Base-by-base conservation (phyloP, 148 eudicot genomes). In the Vaccinium macrocarpon region DNA sequence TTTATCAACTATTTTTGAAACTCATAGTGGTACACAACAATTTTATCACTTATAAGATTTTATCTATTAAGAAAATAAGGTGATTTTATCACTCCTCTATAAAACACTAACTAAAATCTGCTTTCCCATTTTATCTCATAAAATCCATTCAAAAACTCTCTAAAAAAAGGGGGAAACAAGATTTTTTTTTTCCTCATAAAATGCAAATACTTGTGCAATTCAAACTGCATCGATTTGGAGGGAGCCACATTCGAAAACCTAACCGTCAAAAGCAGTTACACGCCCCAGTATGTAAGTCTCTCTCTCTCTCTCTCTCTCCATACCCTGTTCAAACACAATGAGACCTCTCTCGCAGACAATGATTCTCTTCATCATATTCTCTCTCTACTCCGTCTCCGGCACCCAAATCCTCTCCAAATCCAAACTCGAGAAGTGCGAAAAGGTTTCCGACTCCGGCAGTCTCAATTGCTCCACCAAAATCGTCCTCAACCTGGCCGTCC, bases 391-490 rank as follows among this genome's bases (percentile, higher is more conserved):
- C 46, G 70, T 73, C 48, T 29, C 49, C 56, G 51, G 89, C 14
- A 42, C 90, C 18, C 93, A 94, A 86, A 94, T 96, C 21, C 92
- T 96, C 66, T 93, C 99, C 16, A 96, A 96, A 87, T 94, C 99
- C 16, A 94, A 90, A 88, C 91, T 96, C 48, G 95, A 96, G 78
- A 94, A 91, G 52, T 96, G 99, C 89, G 98, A 94, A 72, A 94
- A 89, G 79, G 86, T 79, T 52, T 92, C 90, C 4, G 86, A 61
- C 35, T 75, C 90, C 21, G 52, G 61, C 42, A 73, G 29, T 12
- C 95, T 96, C 87, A 93, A 96, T 25, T 96, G 99, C 91, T 92
- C 95, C 53, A 70, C 88, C 27, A 96, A 96, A 83, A 91, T 96
- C 83, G 85, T 96, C 78, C 81, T 96, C 74, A 87, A 93, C 88